Percentiles rank a stretch among this genome's conserved stretches.
Evolutionary conservation across 345 rosid species (phyloP).

Genomic region (Rhizophora mangle): DNA sequence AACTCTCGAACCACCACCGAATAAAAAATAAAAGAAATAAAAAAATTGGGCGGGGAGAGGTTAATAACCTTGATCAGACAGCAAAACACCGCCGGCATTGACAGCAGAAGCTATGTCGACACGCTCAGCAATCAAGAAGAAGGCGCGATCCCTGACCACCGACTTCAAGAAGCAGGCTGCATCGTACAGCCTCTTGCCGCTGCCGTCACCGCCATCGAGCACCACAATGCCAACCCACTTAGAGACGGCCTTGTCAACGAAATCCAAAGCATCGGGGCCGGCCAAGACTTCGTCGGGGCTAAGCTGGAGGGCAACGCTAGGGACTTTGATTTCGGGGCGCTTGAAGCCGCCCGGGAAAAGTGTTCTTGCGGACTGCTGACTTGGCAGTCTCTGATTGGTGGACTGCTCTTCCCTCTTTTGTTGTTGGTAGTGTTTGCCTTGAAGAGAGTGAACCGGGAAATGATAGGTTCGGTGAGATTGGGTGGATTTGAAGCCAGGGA

Average conservation of each 20-base stretch:
- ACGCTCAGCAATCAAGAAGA: slow-evolving; percentile 71
- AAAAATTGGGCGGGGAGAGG: too few species aligned
- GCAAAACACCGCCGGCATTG: slow-evolving; percentile 83
- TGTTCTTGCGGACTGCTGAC: slow-evolving; percentile 48
- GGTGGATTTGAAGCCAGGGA: slow-evolving; percentile 28
- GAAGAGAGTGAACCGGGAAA: slow-evolving; percentile 33
- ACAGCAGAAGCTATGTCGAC: slow-evolving; percentile 88
- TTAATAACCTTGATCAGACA: slow-evolving; percentile 73
- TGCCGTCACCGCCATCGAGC: slow-evolving; percentile 54
- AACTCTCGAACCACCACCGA: background rate
- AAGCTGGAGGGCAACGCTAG: slow-evolving; percentile 64
- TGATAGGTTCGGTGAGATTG: slow-evolving; percentile 26
- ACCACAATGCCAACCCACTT: slow-evolving; percentile 71
- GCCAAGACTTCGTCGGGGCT: slow-evolving; percentile 55
- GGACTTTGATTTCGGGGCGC: slow-evolving; percentile 78
- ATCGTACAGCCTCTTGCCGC: slow-evolving; percentile 68
- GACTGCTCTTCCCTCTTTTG: background rate
- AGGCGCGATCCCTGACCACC: slow-evolving; percentile 73
- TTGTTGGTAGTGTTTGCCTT: slow-evolving; percentile 17
- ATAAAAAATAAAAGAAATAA: background rate
- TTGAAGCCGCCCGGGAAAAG: slow-evolving; percentile 92
- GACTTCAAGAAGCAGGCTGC: slow-evolving; percentile 87
- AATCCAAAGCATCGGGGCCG: slow-evolving; percentile 43
- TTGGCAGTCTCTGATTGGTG: background rate
- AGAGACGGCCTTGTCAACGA: slow-evolving; percentile 66